Percentiles rank a stretch among this genome's conserved stretches.
Conservation (phyloP, 208 protist genomes). For the Sergeia podlipaevii region DNA sequence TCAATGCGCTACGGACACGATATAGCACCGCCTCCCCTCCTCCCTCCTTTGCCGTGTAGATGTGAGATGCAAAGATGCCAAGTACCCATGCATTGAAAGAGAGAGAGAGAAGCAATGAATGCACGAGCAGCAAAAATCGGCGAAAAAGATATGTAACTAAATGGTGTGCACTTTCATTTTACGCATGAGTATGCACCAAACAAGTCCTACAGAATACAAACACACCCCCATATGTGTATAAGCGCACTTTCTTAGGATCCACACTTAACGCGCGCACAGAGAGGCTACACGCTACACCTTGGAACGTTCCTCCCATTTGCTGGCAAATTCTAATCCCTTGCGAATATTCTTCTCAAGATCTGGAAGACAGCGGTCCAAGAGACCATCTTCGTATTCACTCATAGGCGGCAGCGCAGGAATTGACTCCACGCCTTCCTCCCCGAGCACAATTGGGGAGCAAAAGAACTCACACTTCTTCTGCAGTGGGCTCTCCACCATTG, state of each 20-base stretch:
- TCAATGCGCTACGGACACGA: no score
- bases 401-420: slow-evolving; percentile 54
- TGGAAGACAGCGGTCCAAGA: slow-evolving; percentile 73
- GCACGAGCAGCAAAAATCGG: not conserved
- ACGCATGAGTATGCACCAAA: no score
- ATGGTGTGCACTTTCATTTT: no score
- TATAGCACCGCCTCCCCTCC: no score
- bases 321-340: slow-evolving; percentile 74
- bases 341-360: slow-evolving; percentile 86
- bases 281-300: not conserved
- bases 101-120: no score
- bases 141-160: slow-evolving; percentile 1
- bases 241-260: no score
- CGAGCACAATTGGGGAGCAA: slow-evolving; percentile 71
- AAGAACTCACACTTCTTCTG: slow-evolving; percentile 61
- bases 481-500: slow-evolving; percentile 62
- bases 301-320: slow-evolving; percentile 6
- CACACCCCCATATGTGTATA: no score
- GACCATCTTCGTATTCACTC: slow-evolving; percentile 51
- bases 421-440: slow-evolving; percentile 60
- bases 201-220: not conserved
- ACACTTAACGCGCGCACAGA: no score
- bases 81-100: no score
- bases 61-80: not conserved
- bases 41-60: no score